Evolutionary conservation across 2,329 filamentous ascomycete genomes (phyloP).

Genomic region (Claviceps spartinae): DNA sequence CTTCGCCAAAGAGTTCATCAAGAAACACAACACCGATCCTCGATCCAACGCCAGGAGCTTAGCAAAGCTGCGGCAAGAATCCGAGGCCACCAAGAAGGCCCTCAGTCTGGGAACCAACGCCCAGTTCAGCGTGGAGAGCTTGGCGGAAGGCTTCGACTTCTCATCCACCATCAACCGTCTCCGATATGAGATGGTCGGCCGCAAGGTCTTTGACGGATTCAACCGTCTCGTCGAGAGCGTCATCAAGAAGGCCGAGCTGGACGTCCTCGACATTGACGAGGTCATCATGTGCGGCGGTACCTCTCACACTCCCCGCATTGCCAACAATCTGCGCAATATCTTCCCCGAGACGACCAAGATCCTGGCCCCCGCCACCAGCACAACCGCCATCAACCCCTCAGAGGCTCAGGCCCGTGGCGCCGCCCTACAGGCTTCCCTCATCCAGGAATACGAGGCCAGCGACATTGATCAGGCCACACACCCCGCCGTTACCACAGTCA

Average conservation of each 20-base stretch:
- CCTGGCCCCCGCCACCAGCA: conserved; percentile 67
- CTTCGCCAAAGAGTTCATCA: conserved; percentile 97
- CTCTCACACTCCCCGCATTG: conserved; percentile 87
- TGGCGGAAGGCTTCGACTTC: conserved; percentile 84
- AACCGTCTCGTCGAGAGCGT: conserved; percentile 71
- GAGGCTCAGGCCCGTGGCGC: conserved; percentile 82
- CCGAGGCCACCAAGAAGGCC: conserved; percentile 83
- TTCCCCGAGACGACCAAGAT: conserved; percentile 73
- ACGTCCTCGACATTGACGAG: conserved; percentile 86
- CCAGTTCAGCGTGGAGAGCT: conserved; percentile 82
- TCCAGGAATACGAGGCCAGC: conserved; percentile 84
- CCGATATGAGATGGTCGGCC: conserved; percentile 78
- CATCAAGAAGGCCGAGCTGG: conserved; percentile 82
- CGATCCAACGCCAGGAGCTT: conserved; percentile 66
- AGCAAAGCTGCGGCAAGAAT: conserved; percentile 85
- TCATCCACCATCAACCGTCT: conserved; percentile 83
- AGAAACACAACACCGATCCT: conserved; percentile 88
- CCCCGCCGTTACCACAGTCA: conserved; percentile 84
- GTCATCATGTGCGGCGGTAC: conserved; percentile 87
- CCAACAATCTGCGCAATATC: conserved; percentile 60
- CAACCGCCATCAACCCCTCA: conserved; percentile 78
- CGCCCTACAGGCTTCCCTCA: conserved; percentile 85
- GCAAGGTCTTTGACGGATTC: conserved; percentile 80
- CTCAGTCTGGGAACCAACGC: conserved; percentile 80
- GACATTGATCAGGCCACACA: conserved; percentile 96